phyloP scores from a whole-genome alignment of 1,284 basidiomycete species.

The Athelia psychrophila region DNA sequence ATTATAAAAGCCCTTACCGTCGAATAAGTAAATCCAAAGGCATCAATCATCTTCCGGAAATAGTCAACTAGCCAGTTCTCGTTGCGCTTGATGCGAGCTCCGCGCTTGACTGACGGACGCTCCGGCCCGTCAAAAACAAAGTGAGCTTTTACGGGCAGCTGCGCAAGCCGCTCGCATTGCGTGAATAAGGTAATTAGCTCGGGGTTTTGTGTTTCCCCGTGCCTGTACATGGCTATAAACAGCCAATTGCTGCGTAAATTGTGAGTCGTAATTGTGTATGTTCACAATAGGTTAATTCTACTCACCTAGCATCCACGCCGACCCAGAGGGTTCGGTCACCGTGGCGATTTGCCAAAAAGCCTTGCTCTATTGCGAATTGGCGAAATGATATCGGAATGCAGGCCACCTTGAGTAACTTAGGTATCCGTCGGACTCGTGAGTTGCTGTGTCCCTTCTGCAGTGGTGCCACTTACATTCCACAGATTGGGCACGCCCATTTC shows the following conservation, averaged over 20 bases:
- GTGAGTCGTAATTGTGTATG: not conserved
- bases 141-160: conserved; percentile 13
- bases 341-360: not conserved
- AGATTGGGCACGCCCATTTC: not conserved
- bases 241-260: conserved; percentile 12
- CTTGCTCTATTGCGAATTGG: not conserved
- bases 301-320: conserved; percentile 13
- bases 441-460: not conserved
- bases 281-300: not conserved
- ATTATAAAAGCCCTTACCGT: conserved; percentile 12
- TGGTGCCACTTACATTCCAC: not conserved
- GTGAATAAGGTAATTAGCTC: conserved; percentile 19
- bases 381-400: not conserved
- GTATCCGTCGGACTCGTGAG: not conserved
- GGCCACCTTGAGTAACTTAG: not conserved
- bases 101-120: conserved; percentile 18
- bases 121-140: conserved; percentile 26
- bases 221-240: conserved; percentile 5
- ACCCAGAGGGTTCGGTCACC: conserved; percentile 2
- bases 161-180: conserved; percentile 13
- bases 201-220: conserved; percentile 13
- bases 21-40: conserved; percentile 21
- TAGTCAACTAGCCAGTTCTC: conserved; percentile 14
- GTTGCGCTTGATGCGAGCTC: conserved; percentile 9
- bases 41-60: conserved; percentile 15